Evolutionary conservation across 352 stramenopile species (phyloP).

Genomic region (Pythium dissimile): DNA sequence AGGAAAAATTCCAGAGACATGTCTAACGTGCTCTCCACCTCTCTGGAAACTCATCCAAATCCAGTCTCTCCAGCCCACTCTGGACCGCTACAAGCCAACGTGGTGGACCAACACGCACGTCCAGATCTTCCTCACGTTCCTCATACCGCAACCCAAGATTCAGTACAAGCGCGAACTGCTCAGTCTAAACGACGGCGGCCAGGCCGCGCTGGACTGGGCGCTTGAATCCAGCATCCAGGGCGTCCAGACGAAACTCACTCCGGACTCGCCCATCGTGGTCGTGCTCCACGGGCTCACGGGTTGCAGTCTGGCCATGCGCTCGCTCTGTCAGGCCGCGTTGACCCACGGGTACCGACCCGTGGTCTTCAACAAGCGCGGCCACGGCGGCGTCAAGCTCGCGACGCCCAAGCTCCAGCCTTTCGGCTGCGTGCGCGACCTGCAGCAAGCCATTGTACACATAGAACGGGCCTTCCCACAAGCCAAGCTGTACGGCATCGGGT

Average conservation of each 20-base stretch:
- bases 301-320: conserved; percentile 58
- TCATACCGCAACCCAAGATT: conserved; percentile 54
- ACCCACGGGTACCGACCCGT: conserved; percentile 64
- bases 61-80: conserved; percentile 40
- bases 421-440: conserved; percentile 59
- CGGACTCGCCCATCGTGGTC: conserved; percentile 50
- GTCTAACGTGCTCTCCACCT: not conserved
- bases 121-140: conserved; percentile 67
- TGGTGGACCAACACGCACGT: conserved; percentile 80
- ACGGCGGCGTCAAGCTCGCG: conserved; percentile 55
- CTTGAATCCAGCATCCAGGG: conserved; percentile 29
- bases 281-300: conserved; percentile 72
- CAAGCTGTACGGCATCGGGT: conserved; percentile 64
- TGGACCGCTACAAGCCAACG: conserved; percentile 59
- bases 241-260: not conserved
- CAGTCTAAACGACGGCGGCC: conserved; percentile 51
- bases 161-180: conserved; percentile 63
- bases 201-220: conserved; percentile 68
- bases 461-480: conserved; percentile 41
- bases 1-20: not conserved
- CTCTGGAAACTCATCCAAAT: not conserved
- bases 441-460: conserved; percentile 49
- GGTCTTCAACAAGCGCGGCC: conserved; percentile 83
- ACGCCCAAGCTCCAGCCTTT: conserved; percentile 72
- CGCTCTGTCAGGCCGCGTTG: conserved; percentile 60